Conservation (phyloP, 805 yeast species). For the Pichia thaimueangensis region DNA sequence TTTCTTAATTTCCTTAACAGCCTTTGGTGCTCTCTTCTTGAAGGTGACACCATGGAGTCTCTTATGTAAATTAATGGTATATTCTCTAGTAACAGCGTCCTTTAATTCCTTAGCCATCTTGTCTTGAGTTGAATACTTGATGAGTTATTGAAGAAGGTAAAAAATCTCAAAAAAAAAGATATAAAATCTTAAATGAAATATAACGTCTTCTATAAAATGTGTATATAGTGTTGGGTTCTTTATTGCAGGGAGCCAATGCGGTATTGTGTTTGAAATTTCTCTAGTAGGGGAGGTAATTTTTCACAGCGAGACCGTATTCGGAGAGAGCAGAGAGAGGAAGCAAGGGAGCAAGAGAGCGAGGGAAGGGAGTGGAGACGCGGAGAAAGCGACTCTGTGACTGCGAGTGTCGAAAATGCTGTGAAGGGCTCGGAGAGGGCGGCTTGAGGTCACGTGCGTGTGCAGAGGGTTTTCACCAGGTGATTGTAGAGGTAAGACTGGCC, state of each 20-base stretch:
- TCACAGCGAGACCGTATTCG: neutral
- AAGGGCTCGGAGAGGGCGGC: too few relatives aligned
- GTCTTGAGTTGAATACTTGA: neutral
- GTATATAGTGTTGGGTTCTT: too few relatives aligned
- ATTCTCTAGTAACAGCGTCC: conserved; percentile 99
- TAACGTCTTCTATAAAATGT: too few relatives aligned
- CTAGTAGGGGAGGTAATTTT: neutral
- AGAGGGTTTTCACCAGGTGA: too few relatives aligned
- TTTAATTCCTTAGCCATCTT: conserved; percentile 59
- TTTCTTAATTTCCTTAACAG: conserved; percentile 98
- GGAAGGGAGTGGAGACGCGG: too few relatives aligned
- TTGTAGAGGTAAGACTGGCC: too few relatives aligned
- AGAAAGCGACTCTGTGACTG: conserved; percentile 19
- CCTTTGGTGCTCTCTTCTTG: conserved; percentile 99
- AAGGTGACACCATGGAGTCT: conserved; percentile 98
- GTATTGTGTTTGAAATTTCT: too few relatives aligned
- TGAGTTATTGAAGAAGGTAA: neutral
- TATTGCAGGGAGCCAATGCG: too few relatives aligned
- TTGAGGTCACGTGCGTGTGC: neutral
- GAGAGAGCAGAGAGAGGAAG: neutral
- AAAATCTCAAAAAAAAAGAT: neutral
- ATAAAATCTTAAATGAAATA: neutral
- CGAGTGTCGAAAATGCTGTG: neutral
- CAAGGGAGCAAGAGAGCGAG: neutral
- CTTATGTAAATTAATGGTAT: conserved; percentile 99